Percentiles rank a stretch among this genome's conserved stretches.
phyloP scores from a whole-genome alignment of 345 rosid species.

The Hibiscus tridactylites region DNA sequence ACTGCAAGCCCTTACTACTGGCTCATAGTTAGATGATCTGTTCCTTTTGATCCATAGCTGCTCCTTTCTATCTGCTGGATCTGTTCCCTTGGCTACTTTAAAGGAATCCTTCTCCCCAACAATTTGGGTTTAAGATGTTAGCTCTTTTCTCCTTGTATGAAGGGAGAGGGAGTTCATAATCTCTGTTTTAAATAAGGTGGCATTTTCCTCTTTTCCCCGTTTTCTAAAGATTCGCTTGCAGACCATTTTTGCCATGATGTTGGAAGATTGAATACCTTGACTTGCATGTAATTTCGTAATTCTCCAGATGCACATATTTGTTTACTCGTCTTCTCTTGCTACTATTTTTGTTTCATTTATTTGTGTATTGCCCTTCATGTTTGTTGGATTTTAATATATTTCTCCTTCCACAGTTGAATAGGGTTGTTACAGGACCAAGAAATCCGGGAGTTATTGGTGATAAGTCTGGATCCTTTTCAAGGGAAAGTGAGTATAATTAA shows the following conservation, averaged over 20 bases:
- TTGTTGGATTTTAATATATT: not conserved
- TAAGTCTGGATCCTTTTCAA: conserved; percentile 87
- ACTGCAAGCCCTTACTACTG: not conserved
- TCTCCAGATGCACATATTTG: not conserved
- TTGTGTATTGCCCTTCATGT: not conserved
- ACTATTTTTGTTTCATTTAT: not conserved
- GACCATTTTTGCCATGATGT: not conserved
- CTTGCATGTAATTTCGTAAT: not conserved
- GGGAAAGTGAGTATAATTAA: conserved; percentile 77
- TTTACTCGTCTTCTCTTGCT: not conserved
- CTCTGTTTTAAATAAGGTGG: not conserved
- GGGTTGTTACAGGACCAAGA: conserved; percentile 89
- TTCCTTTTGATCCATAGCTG: not conserved
- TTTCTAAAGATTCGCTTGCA: not conserved
- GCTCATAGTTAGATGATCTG: not conserved
- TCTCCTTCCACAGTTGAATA: conserved; percentile 53
- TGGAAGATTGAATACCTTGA: not conserved
- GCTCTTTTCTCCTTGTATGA: not conserved
- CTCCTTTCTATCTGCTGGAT: not conserved
- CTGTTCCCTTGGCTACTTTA: not conserved
- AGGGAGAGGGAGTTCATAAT: not conserved
- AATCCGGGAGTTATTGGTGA: conserved; percentile 94
- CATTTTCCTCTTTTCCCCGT: not conserved
- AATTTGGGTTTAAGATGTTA: not conserved
- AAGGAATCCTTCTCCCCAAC: not conserved